phyloP scores from a whole-genome alignment of 805 yeast species.

The Tetrapisispora taiwanensis region DNA sequence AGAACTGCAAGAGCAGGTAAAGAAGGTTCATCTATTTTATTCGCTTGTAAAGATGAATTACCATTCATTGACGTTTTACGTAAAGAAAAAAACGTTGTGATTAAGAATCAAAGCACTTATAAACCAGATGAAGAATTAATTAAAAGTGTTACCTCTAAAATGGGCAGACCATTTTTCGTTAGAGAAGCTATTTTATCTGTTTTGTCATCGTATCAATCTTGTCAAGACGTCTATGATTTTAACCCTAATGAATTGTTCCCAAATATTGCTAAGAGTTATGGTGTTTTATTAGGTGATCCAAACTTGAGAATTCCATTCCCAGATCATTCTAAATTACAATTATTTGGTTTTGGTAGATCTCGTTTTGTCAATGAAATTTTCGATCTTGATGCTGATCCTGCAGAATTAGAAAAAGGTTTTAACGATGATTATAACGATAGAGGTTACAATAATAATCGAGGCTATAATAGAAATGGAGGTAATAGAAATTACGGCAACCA shows the following conservation, averaged over 20 bases:
- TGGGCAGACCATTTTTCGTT: conserved; percentile 18
- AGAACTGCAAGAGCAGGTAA: conserved; percentile 92
- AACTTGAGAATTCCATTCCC: conserved; percentile 15
- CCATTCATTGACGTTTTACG: conserved; percentile 44
- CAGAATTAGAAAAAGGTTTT: neutral
- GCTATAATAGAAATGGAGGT: neutral
- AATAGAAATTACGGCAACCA: neutral
- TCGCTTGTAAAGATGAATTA: conserved; percentile 45
- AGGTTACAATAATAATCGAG: neutral
- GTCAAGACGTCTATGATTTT: conserved; percentile 26
- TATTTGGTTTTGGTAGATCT: conserved; percentile 17
- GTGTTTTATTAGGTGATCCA: conserved; percentile 17
- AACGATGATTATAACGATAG: neutral
- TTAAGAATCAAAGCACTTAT: conserved; percentile 36
- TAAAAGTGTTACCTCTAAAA: conserved; percentile 19
- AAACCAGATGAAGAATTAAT: conserved; percentile 28
- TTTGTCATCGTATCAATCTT: conserved; percentile 31
- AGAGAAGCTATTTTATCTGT: conserved; percentile 28
- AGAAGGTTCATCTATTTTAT: conserved; percentile 59
- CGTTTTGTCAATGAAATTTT: conserved; percentile 17
- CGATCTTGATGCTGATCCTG: conserved; percentile 6
- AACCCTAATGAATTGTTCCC: conserved; percentile 15
- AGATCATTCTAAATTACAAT: conserved; percentile 11
- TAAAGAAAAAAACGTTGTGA: conserved; percentile 43
- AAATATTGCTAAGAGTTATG: conserved; percentile 19